Base-by-base conservation (phyloP, 73 alveolate genomes). In the Durusdinium trenchii region DNA sequence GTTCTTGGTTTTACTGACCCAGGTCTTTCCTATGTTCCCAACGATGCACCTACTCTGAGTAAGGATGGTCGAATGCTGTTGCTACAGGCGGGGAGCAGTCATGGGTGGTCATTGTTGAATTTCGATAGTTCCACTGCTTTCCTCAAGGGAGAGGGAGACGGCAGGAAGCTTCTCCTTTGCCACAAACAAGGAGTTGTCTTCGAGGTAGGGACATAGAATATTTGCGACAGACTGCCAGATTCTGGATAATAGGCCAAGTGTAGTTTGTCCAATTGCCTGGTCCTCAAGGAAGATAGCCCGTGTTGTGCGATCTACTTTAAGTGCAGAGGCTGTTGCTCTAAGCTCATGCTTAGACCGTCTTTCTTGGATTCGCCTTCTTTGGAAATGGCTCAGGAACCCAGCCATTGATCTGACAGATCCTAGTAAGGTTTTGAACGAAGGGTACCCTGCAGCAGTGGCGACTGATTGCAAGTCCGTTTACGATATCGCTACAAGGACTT, bases 311-410 rank as follows among this genome's bases (percentile, higher is more conserved):
- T 35, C 54, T 36, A 75, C 86, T 28, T 38, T 36, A 4, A 75
- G 86, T 36, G 86, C 86, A 35, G 86, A 75, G 86, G 86, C 57
- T 76, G 86, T 76, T 2, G 86, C 86, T 3, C 36, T 38, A 10
- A 35, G 86, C 1, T 38, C 86, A 3, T 14, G n/a, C 0, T 42
- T 38, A 36, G 60, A 76, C 38, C 60, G 86, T 1, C 57, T 43
- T 6, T 20, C 57, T 28, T 43, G 57, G 51, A 2, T 76, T 35
- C 28, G 86, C 3, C 3, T 42, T 2, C 20, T 76, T 28, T 76
- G 86, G 86, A 36, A 76, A 40, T 28, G 60, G 60, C 2, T 76
- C n/a, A 76, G 40, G 35, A 40, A 76, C 36, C 86, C 86, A 1
- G 52, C 38, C 0, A 43, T 28, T 2, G 57, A 76, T 28, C 40